These are phyloP conservation scores for Penicillium riverlandense DNA, from an alignment of 495 filamentous ascomycete genomes.

Conservation along the genomic window DNA sequence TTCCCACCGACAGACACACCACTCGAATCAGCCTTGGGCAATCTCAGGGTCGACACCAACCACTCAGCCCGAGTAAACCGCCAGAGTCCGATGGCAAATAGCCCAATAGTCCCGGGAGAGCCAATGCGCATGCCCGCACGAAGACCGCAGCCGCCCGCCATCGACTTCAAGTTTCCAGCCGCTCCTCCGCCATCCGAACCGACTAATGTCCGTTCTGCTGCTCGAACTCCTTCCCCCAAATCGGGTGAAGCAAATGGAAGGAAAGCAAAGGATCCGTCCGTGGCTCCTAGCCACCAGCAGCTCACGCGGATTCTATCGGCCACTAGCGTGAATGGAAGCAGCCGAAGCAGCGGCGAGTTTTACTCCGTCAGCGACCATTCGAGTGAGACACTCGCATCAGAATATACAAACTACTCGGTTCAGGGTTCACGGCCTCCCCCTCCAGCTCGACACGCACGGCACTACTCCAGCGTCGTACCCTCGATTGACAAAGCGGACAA, in stretches of 20 bases:
- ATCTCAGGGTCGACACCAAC: slow-evolving; percentile 25
- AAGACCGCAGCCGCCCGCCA: slow-evolving; percentile 36
- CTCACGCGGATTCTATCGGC: slow-evolving; percentile 68
- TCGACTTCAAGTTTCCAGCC: slow-evolving; percentile 63
- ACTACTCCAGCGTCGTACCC: slow-evolving; percentile 49
- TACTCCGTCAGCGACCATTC: slow-evolving; percentile 93
- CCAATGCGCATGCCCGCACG: slow-evolving; percentile 22
- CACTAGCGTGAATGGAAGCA: slow-evolving; percentile 56
- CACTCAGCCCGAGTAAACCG: slow-evolving; percentile 15
- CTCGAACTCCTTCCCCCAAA: slow-evolving; percentile 22
- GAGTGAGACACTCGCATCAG: slow-evolving; percentile 84
- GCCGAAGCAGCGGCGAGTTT: slow-evolving; percentile 87
- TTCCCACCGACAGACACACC: slow-evolving; percentile 23
- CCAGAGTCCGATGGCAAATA: slow-evolving; percentile 17
- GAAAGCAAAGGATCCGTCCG: not conserved
- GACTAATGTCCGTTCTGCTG: slow-evolving; percentile 24
- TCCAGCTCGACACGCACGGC: slow-evolving; percentile 48
- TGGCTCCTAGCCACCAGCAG: slow-evolving; percentile 45
- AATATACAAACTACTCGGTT: slow-evolving; percentile 67
- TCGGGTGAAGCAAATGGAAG: slow-evolving; percentile 11
- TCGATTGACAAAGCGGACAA: slow-evolving; percentile 37
- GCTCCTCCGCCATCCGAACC: slow-evolving; percentile 30
- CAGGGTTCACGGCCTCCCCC: slow-evolving; percentile 36
- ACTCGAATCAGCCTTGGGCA: slow-evolving; percentile 14
- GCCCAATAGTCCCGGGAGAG: slow-evolving; percentile 20